A percentile compares a stretch with the other conserved stretches of the same genome.
phyloP scores from a whole-genome alignment of 768 basidiomycete species.

The Pleurotus tuoliensis region DNA sequence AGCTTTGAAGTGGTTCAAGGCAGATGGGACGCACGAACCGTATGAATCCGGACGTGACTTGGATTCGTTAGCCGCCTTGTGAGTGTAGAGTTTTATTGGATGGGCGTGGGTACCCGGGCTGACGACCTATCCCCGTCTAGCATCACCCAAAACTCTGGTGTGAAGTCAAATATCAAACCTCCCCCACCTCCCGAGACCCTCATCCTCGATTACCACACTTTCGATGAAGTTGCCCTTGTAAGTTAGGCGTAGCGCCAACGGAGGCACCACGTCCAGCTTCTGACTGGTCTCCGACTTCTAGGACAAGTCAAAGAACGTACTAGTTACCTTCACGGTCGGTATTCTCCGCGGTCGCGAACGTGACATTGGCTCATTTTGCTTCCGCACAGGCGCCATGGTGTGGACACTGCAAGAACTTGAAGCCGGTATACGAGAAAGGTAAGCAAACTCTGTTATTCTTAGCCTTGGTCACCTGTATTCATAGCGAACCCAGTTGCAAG shows the following conservation, averaged over 20 bases:
- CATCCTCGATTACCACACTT: slow-evolving; percentile 67
- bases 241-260: slow-evolving; percentile 11
- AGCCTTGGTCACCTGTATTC: too few species aligned
- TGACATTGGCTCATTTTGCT: not conserved
- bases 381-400: slow-evolving; percentile 44
- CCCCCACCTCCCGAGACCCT: slow-evolving; percentile 72
- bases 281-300: slow-evolving; percentile 18
- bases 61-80: slow-evolving; percentile 75
- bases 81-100: slow-evolving; percentile 21
- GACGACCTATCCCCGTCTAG: slow-evolving; percentile 31
- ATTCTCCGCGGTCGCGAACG: not conserved
- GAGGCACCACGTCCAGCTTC: not conserved
- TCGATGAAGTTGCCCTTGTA: slow-evolving; percentile 72
- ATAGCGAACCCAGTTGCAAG: slow-evolving; percentile 50
- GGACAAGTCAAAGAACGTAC: slow-evolving; percentile 73
- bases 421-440: slow-evolving; percentile 85
- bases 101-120: not conserved
- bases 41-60: slow-evolving; percentile 83
- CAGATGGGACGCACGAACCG: slow-evolving; percentile 57
- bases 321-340: slow-evolving; percentile 77
- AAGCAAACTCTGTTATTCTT: slow-evolving; percentile 3
- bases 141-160: slow-evolving; percentile 67
- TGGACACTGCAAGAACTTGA: slow-evolving; percentile 91
- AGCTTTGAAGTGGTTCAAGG: slow-evolving; percentile 93
- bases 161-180: slow-evolving; percentile 85